Conservation (phyloP, 495 filamentous ascomycete species). For the Penicillium maclennaniae region DNA sequence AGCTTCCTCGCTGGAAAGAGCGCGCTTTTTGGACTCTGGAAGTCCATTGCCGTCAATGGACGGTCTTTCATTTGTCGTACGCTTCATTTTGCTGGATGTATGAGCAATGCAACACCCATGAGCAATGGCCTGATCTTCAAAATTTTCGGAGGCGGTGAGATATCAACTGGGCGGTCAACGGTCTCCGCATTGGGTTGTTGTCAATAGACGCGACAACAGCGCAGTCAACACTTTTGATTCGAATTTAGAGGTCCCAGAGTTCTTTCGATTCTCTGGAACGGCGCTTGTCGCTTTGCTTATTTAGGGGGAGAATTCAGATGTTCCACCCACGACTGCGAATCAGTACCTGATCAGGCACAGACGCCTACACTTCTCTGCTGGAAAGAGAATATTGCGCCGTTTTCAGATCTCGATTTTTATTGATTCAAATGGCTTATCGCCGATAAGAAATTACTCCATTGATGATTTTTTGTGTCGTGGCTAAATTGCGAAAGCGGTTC, state of each 20-base stretch:
- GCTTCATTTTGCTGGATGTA: conserved; percentile 46
- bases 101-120: background rate
- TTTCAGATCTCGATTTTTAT: background rate
- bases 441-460: background rate
- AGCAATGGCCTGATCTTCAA: conserved; percentile 17
- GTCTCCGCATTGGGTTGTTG: background rate
- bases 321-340: background rate
- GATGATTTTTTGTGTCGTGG: background rate
- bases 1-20: conserved; percentile 46
- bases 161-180: conserved; percentile 11
- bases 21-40: conserved; percentile 48
- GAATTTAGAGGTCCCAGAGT: background rate
- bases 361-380: background rate
- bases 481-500: background rate
- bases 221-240: background rate
- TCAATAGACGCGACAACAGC: background rate
- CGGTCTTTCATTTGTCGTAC: conserved; percentile 44
- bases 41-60: conserved; percentile 39
- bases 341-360: background rate
- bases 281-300: background rate
- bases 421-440: background rate
- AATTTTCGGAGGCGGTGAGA: conserved; percentile 22
- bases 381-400: background rate
- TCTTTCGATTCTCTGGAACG: background rate
- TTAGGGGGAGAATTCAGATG: background rate